These are phyloP conservation scores for Globisporangium middletonii DNA, from an alignment of 352 stramenopile species.

Conservation along the genomic window DNA sequence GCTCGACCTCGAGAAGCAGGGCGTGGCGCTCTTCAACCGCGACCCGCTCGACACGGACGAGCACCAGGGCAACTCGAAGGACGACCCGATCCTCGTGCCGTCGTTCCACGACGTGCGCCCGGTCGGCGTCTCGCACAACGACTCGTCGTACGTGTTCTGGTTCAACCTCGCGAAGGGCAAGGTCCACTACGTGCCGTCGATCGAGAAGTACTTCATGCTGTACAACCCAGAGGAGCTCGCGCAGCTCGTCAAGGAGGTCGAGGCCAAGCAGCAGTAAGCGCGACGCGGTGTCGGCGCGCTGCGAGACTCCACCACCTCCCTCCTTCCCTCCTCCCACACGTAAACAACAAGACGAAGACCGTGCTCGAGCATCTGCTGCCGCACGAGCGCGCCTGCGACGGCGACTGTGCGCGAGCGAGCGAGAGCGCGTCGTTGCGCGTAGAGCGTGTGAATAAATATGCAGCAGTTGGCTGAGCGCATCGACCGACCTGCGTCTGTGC, in stretches of 20 bases:
- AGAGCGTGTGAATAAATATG: too few relatives aligned
- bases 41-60: constrained; percentile 84
- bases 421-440: too few relatives aligned
- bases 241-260: constrained; percentile 77
- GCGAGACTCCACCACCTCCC: too few relatives aligned
- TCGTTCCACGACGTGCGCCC: constrained; percentile 69
- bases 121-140: constrained; percentile 84
- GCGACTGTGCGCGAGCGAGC: too few relatives aligned
- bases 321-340: too few relatives aligned
- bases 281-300: too few relatives aligned
- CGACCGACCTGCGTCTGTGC: too few relatives aligned
- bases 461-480: too few relatives aligned
- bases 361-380: too few relatives aligned
- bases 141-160: constrained; percentile 86
- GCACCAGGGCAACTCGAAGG: constrained; percentile 84
- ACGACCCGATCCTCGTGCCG: constrained; percentile 84
- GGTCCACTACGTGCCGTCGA: constrained; percentile 80
- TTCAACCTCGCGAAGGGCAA: constrained; percentile 86
- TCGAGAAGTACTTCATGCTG: constrained; percentile 89
- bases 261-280: constrained; percentile 69
- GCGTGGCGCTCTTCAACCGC: constrained; percentile 71
- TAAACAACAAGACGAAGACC: too few relatives aligned
- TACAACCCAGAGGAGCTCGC: constrained; percentile 86
- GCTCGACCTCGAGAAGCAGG: constrained; percentile 63
- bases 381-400: too few relatives aligned